Evolutionary conservation across 768 basidiomycete genomes (phyloP).

Genomic region (Saitozyma podzolica): DNA sequence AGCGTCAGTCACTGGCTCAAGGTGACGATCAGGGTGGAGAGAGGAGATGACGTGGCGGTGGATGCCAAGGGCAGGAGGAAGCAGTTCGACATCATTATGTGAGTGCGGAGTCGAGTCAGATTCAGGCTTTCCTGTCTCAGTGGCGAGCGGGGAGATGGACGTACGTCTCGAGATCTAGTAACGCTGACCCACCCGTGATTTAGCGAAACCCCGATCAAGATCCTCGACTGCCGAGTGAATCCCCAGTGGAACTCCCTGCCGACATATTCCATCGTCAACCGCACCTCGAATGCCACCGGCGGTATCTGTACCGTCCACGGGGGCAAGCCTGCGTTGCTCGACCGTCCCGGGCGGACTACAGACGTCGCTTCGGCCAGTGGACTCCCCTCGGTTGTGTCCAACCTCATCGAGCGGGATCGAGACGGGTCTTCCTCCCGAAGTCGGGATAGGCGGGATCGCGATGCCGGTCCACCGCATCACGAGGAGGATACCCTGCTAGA

Average conservation of each 20-base stretch:
- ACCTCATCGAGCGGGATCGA: constrained; percentile 2
- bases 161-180: too few species aligned
- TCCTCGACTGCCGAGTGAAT: constrained; percentile 84
- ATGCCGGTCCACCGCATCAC: not conserved
- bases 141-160: not conserved
- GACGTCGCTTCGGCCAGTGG: not conserved
- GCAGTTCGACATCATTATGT: constrained; percentile 79
- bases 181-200: constrained; percentile 12
- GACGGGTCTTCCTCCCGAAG: constrained; percentile 2
- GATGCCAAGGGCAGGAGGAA: constrained; percentile 74
- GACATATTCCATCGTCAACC: constrained; percentile 59
- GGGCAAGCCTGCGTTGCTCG: not conserved
- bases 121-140: too few species aligned
- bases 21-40: constrained; percentile 76
- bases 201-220: constrained; percentile 69
- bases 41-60: constrained; percentile 67
- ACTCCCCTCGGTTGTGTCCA: not conserved
- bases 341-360: not conserved
- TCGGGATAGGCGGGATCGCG: not conserved
- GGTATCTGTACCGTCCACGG: constrained; percentile 51
- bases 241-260: constrained; percentile 78
- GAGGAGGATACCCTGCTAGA: constrained; percentile 48
- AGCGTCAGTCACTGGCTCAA: constrained; percentile 73
- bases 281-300: constrained; percentile 18
- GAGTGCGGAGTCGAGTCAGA: constrained; percentile 10